Base-by-base conservation (phyloP, 1,284 basidiomycete species). In the Cryptococcus sp. region DNA sequence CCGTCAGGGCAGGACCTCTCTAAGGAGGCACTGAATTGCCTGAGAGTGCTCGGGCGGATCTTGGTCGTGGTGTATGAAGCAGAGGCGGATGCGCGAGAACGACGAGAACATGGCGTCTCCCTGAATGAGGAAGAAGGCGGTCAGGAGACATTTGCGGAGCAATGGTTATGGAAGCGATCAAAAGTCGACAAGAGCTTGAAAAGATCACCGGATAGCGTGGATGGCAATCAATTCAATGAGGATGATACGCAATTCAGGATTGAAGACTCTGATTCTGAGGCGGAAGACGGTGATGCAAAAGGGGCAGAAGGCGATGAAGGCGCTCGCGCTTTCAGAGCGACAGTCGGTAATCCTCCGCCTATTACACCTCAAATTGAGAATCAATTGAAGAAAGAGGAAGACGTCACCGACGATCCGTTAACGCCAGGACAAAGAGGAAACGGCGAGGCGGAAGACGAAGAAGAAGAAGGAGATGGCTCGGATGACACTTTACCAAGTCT, bases 61-160 rank as follows among this genome's bases (percentile, higher is more conserved):
- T 79, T 95, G 15, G 92, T 92, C 2, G 86, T 93, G 16, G 80
- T 94, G 45, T 93, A 93, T 70, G 92, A 93, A 72, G 81, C 86
- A 13, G 88, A 91, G 61, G 85, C 85, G 30, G 88, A 89, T 67
- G 82, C 85, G 1, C 22, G 61, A 16, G 65, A 64, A n/a, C 25
- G 51, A 13, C 50, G 59, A 5, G 64, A 60, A 16, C 41, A 53
- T 8, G 64, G 58, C 2, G 57, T 61, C 13, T 55, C 38, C 17
- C 49, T 57, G 2, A 55, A 57, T n/a, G 62, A 55, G 13, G 66
- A 60, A 35, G 30, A 35, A 35, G 30, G 30, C 13, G 30, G 30
- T 10, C n/a, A 45, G n/a, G 64, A 70, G n/a, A 63, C 58, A 7
- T 70, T 68, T 50, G 70, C 67, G 1, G 40, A 48, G 42, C 63